phyloP scores from a whole-genome alignment of 139 green algal genomes.

The Parachlorella kessleri region DNA sequence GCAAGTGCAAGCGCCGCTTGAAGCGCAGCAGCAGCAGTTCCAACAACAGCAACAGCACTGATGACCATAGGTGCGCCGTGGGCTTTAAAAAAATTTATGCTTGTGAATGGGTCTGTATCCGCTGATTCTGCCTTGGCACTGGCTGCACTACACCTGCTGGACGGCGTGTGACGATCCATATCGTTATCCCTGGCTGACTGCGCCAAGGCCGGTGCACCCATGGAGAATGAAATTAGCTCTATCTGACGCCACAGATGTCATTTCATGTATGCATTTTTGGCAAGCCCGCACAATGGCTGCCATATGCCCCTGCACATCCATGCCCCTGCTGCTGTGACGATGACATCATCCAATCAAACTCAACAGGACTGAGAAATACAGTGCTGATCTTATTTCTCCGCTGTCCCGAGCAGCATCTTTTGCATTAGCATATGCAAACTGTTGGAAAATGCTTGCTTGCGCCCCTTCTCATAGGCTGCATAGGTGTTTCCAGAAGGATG shows the following conservation, averaged over 20 bases:
- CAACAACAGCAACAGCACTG: too few species aligned
- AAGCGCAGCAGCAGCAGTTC: background rate
- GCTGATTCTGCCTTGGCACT: background rate
- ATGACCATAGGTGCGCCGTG: too few species aligned
- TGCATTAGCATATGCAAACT: background rate
- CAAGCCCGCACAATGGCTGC: too few species aligned
- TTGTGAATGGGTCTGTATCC: too few species aligned
- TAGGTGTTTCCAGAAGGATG: too few species aligned
- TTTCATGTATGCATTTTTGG: background rate
- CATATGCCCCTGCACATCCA: too few species aligned
- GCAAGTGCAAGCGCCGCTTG: background rate
- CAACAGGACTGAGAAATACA: conserved; percentile 73
- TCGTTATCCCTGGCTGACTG: conserved; percentile 83
- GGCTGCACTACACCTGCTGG: background rate
- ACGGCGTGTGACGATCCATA: conserved; percentile 23
- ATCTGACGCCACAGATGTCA: conserved; percentile 62
- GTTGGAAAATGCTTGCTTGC: background rate
- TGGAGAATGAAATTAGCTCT: conserved; percentile 81
- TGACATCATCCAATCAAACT: conserved; percentile 74
- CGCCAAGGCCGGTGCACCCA: conserved; percentile 47
- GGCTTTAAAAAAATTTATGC: too few species aligned
- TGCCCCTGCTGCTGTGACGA: conserved; percentile 51
- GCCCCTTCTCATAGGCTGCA: too few species aligned
- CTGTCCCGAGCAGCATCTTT: conserved; percentile 57
- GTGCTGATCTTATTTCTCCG: conserved; percentile 60